Conservation (phyloP, 75 land plant species). For the Isoetes taiwanensis region DNA sequence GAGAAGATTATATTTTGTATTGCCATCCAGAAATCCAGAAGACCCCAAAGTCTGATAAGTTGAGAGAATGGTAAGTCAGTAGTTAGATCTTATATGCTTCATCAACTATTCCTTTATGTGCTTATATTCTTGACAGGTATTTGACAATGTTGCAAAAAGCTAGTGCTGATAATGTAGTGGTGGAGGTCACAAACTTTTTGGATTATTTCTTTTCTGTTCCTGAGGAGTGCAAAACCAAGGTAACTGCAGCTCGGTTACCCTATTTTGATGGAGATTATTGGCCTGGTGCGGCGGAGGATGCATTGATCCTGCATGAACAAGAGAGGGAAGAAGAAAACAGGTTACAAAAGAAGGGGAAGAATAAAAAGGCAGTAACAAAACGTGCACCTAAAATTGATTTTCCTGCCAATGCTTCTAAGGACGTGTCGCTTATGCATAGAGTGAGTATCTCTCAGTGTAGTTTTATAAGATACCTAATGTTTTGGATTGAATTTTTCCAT, state of each 20-base stretch:
- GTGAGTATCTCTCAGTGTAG: neutral
- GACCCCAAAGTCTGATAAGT: slow-evolving; percentile 4
- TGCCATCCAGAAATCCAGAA: slow-evolving; percentile 3
- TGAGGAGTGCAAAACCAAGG: slow-evolving; percentile 26
- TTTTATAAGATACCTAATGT: too few relatives aligned
- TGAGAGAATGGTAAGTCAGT: neutral
- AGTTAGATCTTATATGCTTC: neutral
- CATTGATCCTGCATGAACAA: neutral
- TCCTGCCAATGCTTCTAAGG: slow-evolving; percentile 3
- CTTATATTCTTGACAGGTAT: neutral
- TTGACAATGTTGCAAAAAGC: slow-evolving; percentile 6
- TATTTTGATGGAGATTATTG: slow-evolving; percentile 44
- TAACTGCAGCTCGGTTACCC: slow-evolving; percentile 23
- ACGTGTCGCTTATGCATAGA: neutral
- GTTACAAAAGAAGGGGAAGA: neutral
- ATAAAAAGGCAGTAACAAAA: neutral
- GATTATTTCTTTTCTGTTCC: neutral
- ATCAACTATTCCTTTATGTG: neutral
- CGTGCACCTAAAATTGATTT: neutral
- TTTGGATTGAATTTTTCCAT: too few relatives aligned
- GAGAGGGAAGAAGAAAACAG: neutral
- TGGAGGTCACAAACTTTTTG: neutral
- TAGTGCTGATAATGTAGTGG: neutral
- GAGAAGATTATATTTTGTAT: slow-evolving; percentile 6
- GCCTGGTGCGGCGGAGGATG: slow-evolving; percentile 21